Conservation (phyloP, 1,284 basidiomycete species). For the Cutaneotrichosporon sp. region DNA sequence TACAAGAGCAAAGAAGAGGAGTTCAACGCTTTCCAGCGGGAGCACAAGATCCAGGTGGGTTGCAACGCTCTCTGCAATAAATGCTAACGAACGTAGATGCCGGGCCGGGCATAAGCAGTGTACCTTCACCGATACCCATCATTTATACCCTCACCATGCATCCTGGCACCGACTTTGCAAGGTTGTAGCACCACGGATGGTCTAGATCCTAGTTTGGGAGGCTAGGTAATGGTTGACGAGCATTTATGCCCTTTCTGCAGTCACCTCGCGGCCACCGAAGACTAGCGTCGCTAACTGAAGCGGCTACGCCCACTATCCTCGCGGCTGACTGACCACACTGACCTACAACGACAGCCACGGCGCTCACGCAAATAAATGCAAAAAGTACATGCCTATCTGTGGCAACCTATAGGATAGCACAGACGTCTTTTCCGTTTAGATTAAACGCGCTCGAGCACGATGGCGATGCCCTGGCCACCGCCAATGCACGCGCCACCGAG, state of each 20-base stretch:
- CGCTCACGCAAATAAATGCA: neutral
- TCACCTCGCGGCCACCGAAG: too few relatives aligned
- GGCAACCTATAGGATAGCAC: too few relatives aligned
- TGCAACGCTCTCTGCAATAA: too few relatives aligned
- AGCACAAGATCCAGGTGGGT: constrained; percentile 65
- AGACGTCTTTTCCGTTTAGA: too few relatives aligned
- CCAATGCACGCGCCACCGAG: constrained; percentile 56
- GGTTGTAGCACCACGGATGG: too few relatives aligned
- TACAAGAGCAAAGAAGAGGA: constrained; percentile 83
- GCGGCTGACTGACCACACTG: neutral
- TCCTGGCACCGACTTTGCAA: neutral
- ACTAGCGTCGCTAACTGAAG: too few relatives aligned
- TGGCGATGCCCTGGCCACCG: constrained; percentile 45
- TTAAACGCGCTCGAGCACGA: constrained; percentile 34
- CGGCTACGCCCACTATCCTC: too few relatives aligned
- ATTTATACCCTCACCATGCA: constrained; percentile 13
- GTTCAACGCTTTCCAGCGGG: constrained; percentile 72
- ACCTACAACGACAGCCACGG: neutral
- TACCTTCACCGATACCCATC: constrained; percentile 13
- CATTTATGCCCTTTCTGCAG: too few relatives aligned
- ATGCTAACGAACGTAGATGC: constrained; percentile 7
- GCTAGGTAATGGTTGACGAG: too few relatives aligned
- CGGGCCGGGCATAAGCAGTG: constrained; percentile 6
- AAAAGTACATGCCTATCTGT: constrained; percentile 1
- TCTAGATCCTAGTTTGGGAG: too few relatives aligned